Conservation (phyloP, 2,329 filamentous ascomycete species). For the Fusarium sp. region DNA sequence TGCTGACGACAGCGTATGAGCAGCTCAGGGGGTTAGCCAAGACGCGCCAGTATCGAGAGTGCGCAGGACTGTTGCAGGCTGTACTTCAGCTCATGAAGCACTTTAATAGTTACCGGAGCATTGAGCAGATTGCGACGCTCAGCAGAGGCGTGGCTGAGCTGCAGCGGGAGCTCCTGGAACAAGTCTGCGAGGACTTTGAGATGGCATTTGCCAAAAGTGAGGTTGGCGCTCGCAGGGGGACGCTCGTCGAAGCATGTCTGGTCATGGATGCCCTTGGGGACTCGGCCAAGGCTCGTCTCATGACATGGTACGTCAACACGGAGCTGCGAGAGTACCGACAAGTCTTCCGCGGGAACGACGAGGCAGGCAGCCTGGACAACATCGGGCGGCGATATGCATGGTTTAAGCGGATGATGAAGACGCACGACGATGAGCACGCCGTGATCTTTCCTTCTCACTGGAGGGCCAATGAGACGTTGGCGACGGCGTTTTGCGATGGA, state of each 20-base stretch:
- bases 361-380: constrained; percentile 95
- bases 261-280: constrained; percentile 97
- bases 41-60: constrained; percentile 92
- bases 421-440: constrained; percentile 93
- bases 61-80: constrained; percentile 91
- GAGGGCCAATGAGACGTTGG: constrained; percentile 90
- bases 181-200: constrained; percentile 99
- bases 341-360: constrained; percentile 95
- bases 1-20: constrained; percentile 99
- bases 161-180: constrained; percentile 91
- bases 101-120: constrained; percentile 97
- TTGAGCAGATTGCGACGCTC: constrained; percentile 95
- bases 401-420: constrained; percentile 96
- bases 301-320: constrained; percentile 99
- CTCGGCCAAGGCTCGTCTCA: constrained; percentile 80
- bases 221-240: constrained; percentile 74
- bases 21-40: constrained; percentile 87
- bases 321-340: constrained; percentile 95
- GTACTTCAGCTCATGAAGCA: constrained; percentile 98
- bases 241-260: constrained; percentile 86
- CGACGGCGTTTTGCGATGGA: constrained; percentile 93
- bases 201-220: constrained; percentile 92
- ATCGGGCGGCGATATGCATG: constrained; percentile 95
- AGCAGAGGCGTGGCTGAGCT: constrained; percentile 94
- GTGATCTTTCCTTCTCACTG: constrained; percentile 88